phyloP scores from a whole-genome alignment of 23 red algal species.

The Gracilaria gracilis region DNA sequence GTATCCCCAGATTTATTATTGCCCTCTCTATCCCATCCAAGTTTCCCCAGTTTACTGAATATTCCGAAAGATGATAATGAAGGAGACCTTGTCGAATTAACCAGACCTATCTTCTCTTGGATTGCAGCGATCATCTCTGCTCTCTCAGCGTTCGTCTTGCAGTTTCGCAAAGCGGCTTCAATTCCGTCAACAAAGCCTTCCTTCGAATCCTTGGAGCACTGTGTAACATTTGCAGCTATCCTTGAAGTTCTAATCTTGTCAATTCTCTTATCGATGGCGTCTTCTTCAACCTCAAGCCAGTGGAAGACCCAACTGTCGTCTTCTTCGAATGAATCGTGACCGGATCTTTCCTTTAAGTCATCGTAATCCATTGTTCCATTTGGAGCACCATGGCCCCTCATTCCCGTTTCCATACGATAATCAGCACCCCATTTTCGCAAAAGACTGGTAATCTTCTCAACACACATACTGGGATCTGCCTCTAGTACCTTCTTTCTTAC shows the following conservation, averaged over 20 bases:
- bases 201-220: conserved; percentile 42
- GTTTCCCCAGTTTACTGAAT: conserved; percentile 69
- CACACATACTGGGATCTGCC: conserved; percentile 70
- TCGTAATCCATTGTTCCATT: conserved; percentile 31
- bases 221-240: conserved; percentile 44
- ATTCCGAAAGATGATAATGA: conserved; percentile 68
- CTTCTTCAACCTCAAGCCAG: conserved; percentile 91
- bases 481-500: conserved; percentile 45
- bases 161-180: conserved; percentile 59
- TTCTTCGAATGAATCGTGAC: conserved; percentile 51
- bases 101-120: conserved; percentile 56
- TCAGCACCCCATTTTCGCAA: conserved; percentile 86
- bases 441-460: conserved; percentile 62
- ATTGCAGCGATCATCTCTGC: conserved; percentile 66
- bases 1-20: conserved; percentile 10
- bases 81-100: conserved; percentile 42
- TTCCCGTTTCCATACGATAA: conserved; percentile 49
- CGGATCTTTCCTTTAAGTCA: background rate
- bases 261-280: conserved; percentile 68
- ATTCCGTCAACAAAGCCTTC: conserved; percentile 81
- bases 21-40: conserved; percentile 62
- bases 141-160: conserved; percentile 51
- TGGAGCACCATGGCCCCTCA: conserved; percentile 6
- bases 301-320: conserved; percentile 91
- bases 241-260: conserved; percentile 75